Base-by-base conservation (phyloP, 2,329 filamentous ascomycete species). In the Dryadomyces sulphureus region DNA sequence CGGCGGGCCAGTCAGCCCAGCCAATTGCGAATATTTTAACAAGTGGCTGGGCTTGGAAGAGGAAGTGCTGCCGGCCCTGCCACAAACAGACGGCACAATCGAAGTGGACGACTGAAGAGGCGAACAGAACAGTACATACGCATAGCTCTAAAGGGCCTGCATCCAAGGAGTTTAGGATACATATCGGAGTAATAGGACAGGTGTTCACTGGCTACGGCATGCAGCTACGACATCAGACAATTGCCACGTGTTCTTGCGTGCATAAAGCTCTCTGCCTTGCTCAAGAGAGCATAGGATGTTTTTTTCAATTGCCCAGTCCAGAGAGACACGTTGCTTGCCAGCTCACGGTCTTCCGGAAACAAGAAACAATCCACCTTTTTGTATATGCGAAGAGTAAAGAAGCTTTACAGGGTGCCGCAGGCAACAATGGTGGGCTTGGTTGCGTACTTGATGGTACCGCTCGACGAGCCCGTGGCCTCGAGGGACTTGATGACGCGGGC, bases 21-120 rank as follows among this genome's bases (percentile, higher is more conserved):
- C 79, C 53, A 94, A 83, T 43, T 98, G 92, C 62, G 82, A 87
- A 45, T 98, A 98, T 59, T 95, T 94, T 58, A 75, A 84, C 52
- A 75, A 80, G 45, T 98, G 92, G 92, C 63, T 95, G 40, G 73
- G 67, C 1, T 56, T 66, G 52, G 65, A 70, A 42, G 62, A 54
- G 35, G 34, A 44, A 5, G 32, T 38, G 0, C 25, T 61, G n/a
- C 22, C 43, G 22, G 21, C 42, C 5, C 7, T 38, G 21, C 22
- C 41, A 34, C 17, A 43, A 43, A 19, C 11, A 16, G 47, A 43
- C 24, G 46, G 36, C 25, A 40, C 42, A 39, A 43, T 36, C 25
- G 43, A 42, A 24, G 25, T 35, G 19, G 17, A 16, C 2, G 35
- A 5, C 8, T 39, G 36, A 44, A 43, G 20, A 25, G 24, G n/a